These are phyloP conservation scores for Capillidium rhysosporum DNA, from an alignment of 371 early-diverging fungal species.

Conservation along the genomic window DNA sequence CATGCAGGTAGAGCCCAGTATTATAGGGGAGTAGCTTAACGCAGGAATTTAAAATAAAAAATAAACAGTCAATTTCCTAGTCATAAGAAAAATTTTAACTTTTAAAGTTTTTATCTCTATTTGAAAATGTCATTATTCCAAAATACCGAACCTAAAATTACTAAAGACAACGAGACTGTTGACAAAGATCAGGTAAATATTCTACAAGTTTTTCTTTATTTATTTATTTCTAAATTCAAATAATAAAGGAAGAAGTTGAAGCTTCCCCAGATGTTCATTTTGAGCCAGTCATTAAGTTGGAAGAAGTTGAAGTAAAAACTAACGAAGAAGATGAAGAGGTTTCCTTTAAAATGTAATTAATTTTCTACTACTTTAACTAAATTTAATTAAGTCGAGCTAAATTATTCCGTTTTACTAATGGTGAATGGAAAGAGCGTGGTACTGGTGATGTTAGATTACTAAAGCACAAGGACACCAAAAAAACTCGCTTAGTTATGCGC, in stretches of 20 bases:
- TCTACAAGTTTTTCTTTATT: too few species aligned
- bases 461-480: conserved; percentile 68
- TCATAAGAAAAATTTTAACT: too few species aligned
- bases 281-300: conserved; percentile 86
- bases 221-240: too few species aligned
- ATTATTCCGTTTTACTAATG: conserved; percentile 88
- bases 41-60: too few species aligned
- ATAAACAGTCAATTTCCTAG: too few species aligned
- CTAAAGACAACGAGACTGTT: too few species aligned
- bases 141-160: too few species aligned
- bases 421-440: conserved; percentile 97
- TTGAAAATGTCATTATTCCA: too few species aligned
- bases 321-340: conserved; percentile 86
- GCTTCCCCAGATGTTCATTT: conserved; percentile 83
- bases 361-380: background rate
- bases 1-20: too few species aligned
- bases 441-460: conserved; percentile 91
- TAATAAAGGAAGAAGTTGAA: conserved; percentile 49
- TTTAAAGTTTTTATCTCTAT: too few species aligned
- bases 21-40: too few species aligned
- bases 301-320: conserved; percentile 82
- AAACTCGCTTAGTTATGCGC: conserved; percentile 89
- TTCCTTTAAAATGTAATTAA: conserved; percentile 80
- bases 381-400: conserved; percentile 67
- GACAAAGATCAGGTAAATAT: too few species aligned